These are phyloP conservation scores for Cenchrus purpureus DNA, from an alignment of 176 grass and related monocot species.

Conservation along the genomic window DNA sequence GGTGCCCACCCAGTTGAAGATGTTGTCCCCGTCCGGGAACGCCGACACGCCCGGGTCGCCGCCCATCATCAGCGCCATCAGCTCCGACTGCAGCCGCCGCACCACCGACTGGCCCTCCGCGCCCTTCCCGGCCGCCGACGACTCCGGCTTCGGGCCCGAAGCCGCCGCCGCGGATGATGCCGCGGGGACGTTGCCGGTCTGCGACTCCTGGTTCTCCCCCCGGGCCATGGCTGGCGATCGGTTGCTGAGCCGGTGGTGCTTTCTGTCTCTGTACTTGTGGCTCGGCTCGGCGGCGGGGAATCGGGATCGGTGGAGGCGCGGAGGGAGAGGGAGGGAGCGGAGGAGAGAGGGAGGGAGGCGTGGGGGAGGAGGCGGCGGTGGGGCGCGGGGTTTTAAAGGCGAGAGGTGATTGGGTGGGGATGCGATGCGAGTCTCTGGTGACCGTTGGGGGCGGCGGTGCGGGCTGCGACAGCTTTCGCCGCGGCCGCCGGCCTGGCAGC, in stretches of 20 bases:
- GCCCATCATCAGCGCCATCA: slow-evolving; percentile 98
- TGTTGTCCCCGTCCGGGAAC: slow-evolving; percentile 94
- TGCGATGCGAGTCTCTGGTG: slow-evolving; percentile 20
- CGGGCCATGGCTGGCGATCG: slow-evolving; percentile 18
- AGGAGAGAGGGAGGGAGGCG: not conserved
- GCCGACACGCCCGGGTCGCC: slow-evolving; percentile 87
- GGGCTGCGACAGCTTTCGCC: slow-evolving; percentile 5
- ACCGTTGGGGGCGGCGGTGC: slow-evolving; percentile 38
- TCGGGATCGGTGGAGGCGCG: not conserved
- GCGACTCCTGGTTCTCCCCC: slow-evolving; percentile 76
- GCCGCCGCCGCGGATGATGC: not conserved
- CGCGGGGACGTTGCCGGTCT: slow-evolving; percentile 58
- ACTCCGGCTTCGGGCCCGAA: slow-evolving; percentile 46
- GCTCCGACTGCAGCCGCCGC: slow-evolving; percentile 84
- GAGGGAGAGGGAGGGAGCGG: not conserved
- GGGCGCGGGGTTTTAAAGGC: slow-evolving; percentile 19
- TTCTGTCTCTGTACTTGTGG: not conserved
- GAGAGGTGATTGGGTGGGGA: not conserved
- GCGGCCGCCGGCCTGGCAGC: not conserved
- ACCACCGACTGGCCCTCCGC: slow-evolving; percentile 82
- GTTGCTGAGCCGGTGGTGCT: not conserved
- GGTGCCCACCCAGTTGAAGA: slow-evolving; percentile 88
- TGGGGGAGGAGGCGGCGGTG: not conserved
- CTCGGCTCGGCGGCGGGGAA: not conserved
- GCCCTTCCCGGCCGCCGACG: slow-evolving; percentile 32